Conservation (phyloP, 202 grass and related monocot species). For the Cymbopogon flexuosus region DNA sequence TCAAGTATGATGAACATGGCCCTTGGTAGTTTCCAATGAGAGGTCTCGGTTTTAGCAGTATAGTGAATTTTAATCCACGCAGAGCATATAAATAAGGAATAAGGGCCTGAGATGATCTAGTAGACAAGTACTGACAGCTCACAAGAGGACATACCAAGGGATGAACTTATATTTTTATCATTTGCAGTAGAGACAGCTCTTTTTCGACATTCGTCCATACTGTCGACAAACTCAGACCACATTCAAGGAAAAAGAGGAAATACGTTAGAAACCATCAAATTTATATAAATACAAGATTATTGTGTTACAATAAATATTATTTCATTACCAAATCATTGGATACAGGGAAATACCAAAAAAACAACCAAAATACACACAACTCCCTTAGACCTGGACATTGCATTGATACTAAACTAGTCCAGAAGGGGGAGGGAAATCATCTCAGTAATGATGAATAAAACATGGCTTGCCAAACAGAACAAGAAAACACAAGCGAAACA, state of each 20-base stretch:
- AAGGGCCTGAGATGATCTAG: background rate
- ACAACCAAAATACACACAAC: background rate
- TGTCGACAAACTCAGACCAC: constrained; percentile 31
- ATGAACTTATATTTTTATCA: constrained; percentile 45
- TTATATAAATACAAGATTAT: background rate
- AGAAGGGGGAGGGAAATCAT: background rate
- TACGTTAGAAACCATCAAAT: constrained; percentile 33
- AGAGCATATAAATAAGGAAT: constrained; percentile 27
- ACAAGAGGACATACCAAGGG: constrained; percentile 57
- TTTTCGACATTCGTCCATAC: constrained; percentile 64
- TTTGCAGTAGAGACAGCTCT: constrained; percentile 40
- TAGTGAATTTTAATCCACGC: constrained; percentile 18
- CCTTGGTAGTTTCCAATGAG: constrained; percentile 7
- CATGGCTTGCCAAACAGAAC: background rate
- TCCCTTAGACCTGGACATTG: background rate
- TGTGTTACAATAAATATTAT: background rate
- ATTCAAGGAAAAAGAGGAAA: constrained; percentile 26
- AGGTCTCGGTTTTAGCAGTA: constrained; percentile 10
- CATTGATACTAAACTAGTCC: background rate
- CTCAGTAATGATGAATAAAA: background rate
- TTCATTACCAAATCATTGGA: background rate
- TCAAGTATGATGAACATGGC: constrained; percentile 10
- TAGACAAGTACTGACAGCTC: background rate
- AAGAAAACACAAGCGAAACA: background rate
- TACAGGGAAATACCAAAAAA: constrained; percentile 14